Evolutionary conservation across 1,284 basidiomycete species (phyloP).

Genomic region (Tranzscheliella williamsii): DNA sequence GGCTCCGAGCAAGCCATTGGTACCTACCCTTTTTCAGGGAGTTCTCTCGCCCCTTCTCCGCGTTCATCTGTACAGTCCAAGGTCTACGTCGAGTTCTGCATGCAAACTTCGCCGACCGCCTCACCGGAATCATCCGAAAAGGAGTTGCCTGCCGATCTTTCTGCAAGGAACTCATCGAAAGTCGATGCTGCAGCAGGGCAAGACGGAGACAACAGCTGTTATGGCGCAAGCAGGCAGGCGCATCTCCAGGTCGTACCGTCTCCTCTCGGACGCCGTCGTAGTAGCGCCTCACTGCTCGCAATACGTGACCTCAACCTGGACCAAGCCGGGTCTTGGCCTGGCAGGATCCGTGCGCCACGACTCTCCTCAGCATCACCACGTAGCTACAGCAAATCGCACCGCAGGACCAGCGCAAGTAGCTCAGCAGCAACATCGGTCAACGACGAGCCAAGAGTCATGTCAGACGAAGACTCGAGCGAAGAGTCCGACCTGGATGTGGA

Average conservation of each 20-base stretch:
- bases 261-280: slow-evolving; percentile 16
- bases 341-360: slow-evolving; percentile 25
- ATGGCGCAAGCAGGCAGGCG: too few relatives aligned
- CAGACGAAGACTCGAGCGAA: slow-evolving; percentile 3
- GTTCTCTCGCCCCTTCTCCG: slow-evolving; percentile 4
- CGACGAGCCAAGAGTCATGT: too few relatives aligned
- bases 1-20: slow-evolving; percentile 19
- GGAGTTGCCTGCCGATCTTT: slow-evolving; percentile 8
- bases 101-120: slow-evolving; percentile 56
- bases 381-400: too few relatives aligned
- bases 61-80: slow-evolving; percentile 7
- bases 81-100: slow-evolving; percentile 32
- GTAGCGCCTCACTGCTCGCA: slow-evolving; percentile 9
- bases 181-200: too few relatives aligned
- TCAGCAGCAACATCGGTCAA: too few relatives aligned
- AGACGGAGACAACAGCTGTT: too few relatives aligned
- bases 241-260: too few relatives aligned
- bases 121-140: slow-evolving; percentile 62
- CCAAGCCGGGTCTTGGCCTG: slow-evolving; percentile 25
- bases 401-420: too few relatives aligned
- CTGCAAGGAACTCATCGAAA: too few relatives aligned
- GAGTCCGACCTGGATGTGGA: slow-evolving; percentile 42
- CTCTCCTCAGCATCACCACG: slow-evolving; percentile 17
- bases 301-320: slow-evolving; percentile 11
- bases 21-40: neutral